These are phyloP conservation scores for Carnegiea gigantea DNA, from an alignment of 179 eudicot genomes.

Conservation along the genomic window DNA sequence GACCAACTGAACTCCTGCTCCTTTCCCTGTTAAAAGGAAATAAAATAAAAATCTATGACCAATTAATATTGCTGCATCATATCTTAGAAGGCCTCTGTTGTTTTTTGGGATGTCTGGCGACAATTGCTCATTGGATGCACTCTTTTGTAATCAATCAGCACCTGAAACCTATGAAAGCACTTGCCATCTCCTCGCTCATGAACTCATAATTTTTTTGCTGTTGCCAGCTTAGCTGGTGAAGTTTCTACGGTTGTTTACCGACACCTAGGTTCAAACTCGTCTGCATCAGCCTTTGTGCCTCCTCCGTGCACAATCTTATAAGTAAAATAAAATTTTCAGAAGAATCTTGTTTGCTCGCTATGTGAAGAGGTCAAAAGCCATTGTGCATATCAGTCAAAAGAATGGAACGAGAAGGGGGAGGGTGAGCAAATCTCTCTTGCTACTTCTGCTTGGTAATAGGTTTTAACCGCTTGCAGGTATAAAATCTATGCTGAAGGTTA, in stretches of 20 bases:
- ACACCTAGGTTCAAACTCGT: neutral
- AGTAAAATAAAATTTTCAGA: too few species aligned
- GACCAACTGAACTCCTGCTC: neutral
- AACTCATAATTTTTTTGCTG: neutral
- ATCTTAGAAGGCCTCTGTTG: too few species aligned
- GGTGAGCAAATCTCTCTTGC: neutral
- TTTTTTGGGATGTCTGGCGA: neutral
- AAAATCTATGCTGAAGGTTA: constrained; percentile 96
- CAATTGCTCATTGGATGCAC: neutral
- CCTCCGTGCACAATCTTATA: neutral
- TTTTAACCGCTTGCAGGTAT: constrained; percentile 48
- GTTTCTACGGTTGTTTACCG: neutral
- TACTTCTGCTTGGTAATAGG: neutral
- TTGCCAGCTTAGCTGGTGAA: constrained; percentile 4
- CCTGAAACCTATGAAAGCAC: neutral
- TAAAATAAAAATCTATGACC: too few species aligned
- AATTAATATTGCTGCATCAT: too few species aligned
- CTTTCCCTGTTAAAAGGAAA: neutral
- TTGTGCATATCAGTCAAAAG: neutral
- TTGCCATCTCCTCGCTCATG: neutral
- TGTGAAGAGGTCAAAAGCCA: neutral
- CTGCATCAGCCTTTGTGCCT: neutral
- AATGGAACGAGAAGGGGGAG: too few species aligned
- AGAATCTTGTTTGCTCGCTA: neutral
- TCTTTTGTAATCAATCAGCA: too few species aligned